Conservation (phyloP, 2,329 filamentous ascomycete species). For the Apiospora arundinis region DNA sequence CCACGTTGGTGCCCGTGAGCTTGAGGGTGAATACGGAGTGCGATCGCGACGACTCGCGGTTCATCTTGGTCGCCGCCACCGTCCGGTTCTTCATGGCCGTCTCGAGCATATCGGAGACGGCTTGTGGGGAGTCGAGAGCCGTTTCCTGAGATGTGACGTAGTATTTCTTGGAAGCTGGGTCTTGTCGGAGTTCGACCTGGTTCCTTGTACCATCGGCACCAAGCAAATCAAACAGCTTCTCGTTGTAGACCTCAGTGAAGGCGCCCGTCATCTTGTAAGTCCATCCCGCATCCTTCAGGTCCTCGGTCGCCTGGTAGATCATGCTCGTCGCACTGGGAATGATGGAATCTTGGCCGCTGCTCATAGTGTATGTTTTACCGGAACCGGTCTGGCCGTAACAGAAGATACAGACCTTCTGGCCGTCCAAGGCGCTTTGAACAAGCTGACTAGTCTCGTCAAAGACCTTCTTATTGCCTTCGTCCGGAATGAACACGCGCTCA, state of each 20-base stretch:
- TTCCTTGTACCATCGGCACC: constrained; percentile 71
- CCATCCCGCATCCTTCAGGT: constrained; percentile 91
- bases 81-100: constrained; percentile 86
- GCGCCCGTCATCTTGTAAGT: constrained; percentile 91
- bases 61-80: constrained; percentile 96
- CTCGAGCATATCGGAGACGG: constrained; percentile 79
- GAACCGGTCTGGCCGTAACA: constrained; percentile 98
- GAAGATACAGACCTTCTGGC: constrained; percentile 99
- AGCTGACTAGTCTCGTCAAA: constrained; percentile 97
- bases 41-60: constrained; percentile 90
- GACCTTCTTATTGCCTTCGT: constrained; percentile 79
- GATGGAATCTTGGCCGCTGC: constrained; percentile 78
- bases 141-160: constrained; percentile 39
- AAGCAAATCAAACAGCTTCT: constrained; percentile 91
- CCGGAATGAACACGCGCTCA: constrained; percentile 87
- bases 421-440: constrained; percentile 93
- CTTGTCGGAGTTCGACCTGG: constrained; percentile 90
- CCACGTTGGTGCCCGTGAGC: constrained; percentile 68
- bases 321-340: constrained; percentile 92
- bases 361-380: constrained; percentile 96
- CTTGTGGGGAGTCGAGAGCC: constrained; percentile 76
- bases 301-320: constrained; percentile 87
- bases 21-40: constrained; percentile 98
- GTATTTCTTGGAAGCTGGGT: constrained; percentile 49
- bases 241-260: constrained; percentile 98